Base-by-base conservation (phyloP, 345 rosid genomes). In the Gossypium anomalum region DNA sequence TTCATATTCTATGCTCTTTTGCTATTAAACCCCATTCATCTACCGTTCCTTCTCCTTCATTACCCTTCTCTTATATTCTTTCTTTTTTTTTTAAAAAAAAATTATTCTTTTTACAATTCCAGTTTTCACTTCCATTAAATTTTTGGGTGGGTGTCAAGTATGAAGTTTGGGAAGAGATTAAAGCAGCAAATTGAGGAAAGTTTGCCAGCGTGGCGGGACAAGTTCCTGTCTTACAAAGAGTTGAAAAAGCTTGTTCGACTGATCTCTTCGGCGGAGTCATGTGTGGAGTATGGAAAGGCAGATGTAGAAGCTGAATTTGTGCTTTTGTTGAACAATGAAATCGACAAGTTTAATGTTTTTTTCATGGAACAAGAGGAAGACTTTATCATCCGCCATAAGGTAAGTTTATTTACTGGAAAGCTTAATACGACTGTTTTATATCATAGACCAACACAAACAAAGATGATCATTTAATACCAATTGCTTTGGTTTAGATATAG, bases 81-180 rank as follows among this genome's bases (percentile, higher is more conserved):
- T 56, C 29, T 1, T 47, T 2, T 29, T n/a, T n/a, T 34, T 34
- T 0, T 0, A 34, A 5, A 34, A 34, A 34, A 34, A 34, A 34
- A 34, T 4, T 1, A 0, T 34, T 13, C 34, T 16, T 17, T 15
- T 66, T 25, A 55, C 47, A 11, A 1, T 58, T 72, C 73, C 73
- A 19, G 25, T 78, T 75, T 75, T 68, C 71, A 47, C 19, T 74
- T 65, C 59, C 4, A 45, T 67, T 45, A 8, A 20, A 70, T 51
- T 12, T 70, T 22, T 43, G 9, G 17, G 5, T 13, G 29, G 49
- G 49, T 45, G 49, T 58, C 27, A 3, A 70, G 2, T n/a, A 29
- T 94, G 98, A 94, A 94, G 87, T 94, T 94, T 17, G 97, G 97
- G 9, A 94, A 94, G 89, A 82, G 91, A 83, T 66, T 94, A 72